Percentiles rank a stretch among this genome's conserved stretches.
phyloP scores from a whole-genome alignment of 2,329 filamentous ascomycete genomes.

The Aspergillus tanneri region DNA sequence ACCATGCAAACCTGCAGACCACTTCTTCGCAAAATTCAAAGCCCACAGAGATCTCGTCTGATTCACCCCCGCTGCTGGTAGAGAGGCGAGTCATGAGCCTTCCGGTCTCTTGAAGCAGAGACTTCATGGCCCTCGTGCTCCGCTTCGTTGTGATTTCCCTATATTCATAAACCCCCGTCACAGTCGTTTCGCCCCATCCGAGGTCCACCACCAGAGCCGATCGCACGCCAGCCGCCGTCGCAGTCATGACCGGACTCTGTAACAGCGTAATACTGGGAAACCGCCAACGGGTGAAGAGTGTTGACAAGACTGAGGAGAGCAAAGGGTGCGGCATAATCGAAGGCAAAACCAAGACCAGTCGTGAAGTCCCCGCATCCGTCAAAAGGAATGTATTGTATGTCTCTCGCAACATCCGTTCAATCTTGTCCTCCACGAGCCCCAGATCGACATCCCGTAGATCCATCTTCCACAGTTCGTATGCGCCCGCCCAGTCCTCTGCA shows the following conservation, averaged over 20 bases:
- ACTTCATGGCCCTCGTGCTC: conserved; percentile 71
- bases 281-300: conserved; percentile 78
- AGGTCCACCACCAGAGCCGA: conserved; percentile 86
- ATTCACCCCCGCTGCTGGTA: conserved; percentile 27
- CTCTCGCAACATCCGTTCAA: conserved; percentile 78
- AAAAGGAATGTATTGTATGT: conserved; percentile 74
- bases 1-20: conserved; percentile 75
- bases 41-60: conserved; percentile 50
- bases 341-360: conserved; percentile 72
- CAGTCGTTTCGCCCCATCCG: conserved; percentile 85
- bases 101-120: conserved; percentile 68
- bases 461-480: conserved; percentile 71
- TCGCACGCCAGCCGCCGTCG: conserved; percentile 76
- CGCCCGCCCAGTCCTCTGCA: conserved; percentile 45
- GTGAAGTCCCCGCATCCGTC: conserved; percentile 64
- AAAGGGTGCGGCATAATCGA: conserved; percentile 75
- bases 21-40: conserved; percentile 85
- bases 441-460: conserved; percentile 73
- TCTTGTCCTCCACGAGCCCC: conserved; percentile 77
- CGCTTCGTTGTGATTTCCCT: conserved; percentile 71
- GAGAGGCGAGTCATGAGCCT: conserved; percentile 31
- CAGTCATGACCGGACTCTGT: conserved; percentile 70
- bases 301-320: conserved; percentile 71
- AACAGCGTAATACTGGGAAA: conserved; percentile 77
- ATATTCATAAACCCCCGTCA: conserved; percentile 88